phyloP scores from a whole-genome alignment of 768 basidiomycete genomes.

The Suillus americanus region DNA sequence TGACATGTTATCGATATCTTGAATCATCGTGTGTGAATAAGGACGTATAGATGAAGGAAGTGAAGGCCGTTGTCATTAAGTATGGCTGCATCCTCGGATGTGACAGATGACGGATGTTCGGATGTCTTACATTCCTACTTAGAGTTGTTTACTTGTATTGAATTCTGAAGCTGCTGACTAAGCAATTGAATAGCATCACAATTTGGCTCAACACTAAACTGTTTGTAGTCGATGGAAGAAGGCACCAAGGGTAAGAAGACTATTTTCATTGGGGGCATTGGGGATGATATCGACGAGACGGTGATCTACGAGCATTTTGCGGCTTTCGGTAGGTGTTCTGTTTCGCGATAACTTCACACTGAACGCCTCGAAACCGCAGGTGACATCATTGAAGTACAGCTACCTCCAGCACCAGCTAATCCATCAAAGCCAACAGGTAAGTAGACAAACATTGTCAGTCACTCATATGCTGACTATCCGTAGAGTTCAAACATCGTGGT shows the following conservation, averaged over 20 bases:
- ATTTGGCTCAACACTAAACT: neutral
- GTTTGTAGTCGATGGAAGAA: conserved; percentile 59
- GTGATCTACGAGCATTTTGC: conserved; percentile 78
- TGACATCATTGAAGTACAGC: conserved; percentile 88
- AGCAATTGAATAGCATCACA: neutral
- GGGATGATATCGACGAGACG: conserved; percentile 80
- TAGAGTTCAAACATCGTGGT: conserved; percentile 84
- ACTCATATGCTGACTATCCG: conserved; percentile 5
- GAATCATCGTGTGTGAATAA: neutral
- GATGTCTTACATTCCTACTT: neutral
- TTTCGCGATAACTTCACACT: neutral
- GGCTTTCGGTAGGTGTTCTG: conserved; percentile 69
- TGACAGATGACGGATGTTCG: neutral
- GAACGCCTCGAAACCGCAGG: conserved; percentile 44
- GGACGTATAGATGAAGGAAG: neutral
- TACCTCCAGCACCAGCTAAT: conserved; percentile 79
- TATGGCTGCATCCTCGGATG: neutral
- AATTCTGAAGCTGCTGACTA: neutral
- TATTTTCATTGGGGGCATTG: conserved; percentile 80
- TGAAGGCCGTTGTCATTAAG: neutral
- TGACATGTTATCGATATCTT: neutral
- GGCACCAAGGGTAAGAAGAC: conserved; percentile 85
- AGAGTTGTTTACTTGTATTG: neutral
- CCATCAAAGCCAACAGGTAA: conserved; percentile 61
- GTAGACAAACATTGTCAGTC: conserved; percentile 11